Evolutionary conservation across 2,329 filamentous ascomycete species (phyloP).

Genomic region (Trichocomaceae sp.): DNA sequence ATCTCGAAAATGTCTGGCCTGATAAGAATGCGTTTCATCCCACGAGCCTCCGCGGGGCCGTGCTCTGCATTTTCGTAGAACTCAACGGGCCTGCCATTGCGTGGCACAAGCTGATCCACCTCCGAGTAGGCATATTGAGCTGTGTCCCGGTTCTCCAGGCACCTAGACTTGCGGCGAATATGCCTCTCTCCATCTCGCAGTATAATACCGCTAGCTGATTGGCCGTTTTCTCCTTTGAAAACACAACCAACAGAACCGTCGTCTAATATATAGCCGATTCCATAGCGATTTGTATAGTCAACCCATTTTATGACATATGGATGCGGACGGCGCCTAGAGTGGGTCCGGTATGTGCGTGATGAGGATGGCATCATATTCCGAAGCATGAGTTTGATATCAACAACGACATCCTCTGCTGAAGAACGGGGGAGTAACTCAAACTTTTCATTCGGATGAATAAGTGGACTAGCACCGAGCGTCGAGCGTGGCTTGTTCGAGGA

Average conservation of each 20-base stretch:
- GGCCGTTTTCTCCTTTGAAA: conserved; percentile 41
- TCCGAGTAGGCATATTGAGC: conserved; percentile 31
- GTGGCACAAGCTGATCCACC: conserved; percentile 40
- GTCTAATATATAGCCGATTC: conserved; percentile 47
- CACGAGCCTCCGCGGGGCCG: conserved; percentile 26
- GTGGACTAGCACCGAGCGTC: conserved; percentile 29
- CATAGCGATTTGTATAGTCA: conserved; percentile 47
- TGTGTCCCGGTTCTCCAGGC: conserved; percentile 26
- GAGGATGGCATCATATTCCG: conserved; percentile 29
- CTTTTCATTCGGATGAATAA: conserved; percentile 34
- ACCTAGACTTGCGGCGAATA: conserved; percentile 40
- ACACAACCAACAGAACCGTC: conserved; percentile 47
- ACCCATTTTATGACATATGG: conserved; percentile 49
- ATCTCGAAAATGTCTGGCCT: conserved; percentile 36
- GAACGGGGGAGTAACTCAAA: conserved; percentile 33
- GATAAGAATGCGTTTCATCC: conserved; percentile 37
- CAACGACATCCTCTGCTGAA: conserved; percentile 34
- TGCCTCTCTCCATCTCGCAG: conserved; percentile 42
- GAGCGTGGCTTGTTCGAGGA: conserved; percentile 27
- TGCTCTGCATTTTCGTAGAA: conserved; percentile 43
- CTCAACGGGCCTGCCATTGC: conserved; percentile 37
- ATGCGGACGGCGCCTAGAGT: conserved; percentile 29
- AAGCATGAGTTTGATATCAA: conserved; percentile 34
- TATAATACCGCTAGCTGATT: conserved; percentile 41
- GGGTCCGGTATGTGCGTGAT: conserved; percentile 22